Base-by-base conservation (phyloP, 441 rosid genomes). In the Eruca vesicaria region DNA sequence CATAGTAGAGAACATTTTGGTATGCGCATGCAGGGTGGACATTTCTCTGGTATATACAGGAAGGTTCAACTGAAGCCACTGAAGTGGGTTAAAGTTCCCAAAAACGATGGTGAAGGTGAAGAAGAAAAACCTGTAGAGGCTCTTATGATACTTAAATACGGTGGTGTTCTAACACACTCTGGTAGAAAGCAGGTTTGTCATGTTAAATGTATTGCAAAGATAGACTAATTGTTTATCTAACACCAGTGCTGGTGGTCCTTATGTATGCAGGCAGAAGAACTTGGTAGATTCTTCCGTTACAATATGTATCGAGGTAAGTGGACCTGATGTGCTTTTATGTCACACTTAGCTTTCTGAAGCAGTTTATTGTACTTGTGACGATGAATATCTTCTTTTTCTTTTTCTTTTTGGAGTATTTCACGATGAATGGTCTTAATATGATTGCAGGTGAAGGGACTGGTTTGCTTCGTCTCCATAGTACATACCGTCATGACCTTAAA, bases 41-140 rank as follows among this genome's bases (percentile, higher is more conserved):
- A 97, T 83, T 97, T 97, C 85, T 97, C 99, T n/a, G 99, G 99
- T 73, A 97, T 97, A 75, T 97, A 97, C 74, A 87, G 99, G 89
- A 93, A 97, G 89, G 99, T 94, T 80, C 99, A 93, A 78, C 82
- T 97, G 59, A 97, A 97, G 87, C 99, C 99, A 2, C 85, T 94
- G 28, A 88, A 90, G 80, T 97, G 99, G 99, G 89, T n/a, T n/a
- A n/a, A n/a, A n/a, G n/a, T n/a, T n/a, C n/a, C n/a, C n/a, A n/a
- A n/a, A n/a, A n/a, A n/a, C n/a, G n/a, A 85, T 56, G 94, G 97
- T 80, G 99, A 97, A 82, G 99, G 92, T n/a, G 98, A 94, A 81
- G 93, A 94, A 86, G 99, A 97, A 75, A 85, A 89, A 15, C 99
- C 98, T 16, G 87, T 82, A 32, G 98, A 97, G 84, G 99, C 99